Evolutionary conservation across 768 basidiomycete genomes (phyloP).

Genomic region (Calocybe indica): DNA sequence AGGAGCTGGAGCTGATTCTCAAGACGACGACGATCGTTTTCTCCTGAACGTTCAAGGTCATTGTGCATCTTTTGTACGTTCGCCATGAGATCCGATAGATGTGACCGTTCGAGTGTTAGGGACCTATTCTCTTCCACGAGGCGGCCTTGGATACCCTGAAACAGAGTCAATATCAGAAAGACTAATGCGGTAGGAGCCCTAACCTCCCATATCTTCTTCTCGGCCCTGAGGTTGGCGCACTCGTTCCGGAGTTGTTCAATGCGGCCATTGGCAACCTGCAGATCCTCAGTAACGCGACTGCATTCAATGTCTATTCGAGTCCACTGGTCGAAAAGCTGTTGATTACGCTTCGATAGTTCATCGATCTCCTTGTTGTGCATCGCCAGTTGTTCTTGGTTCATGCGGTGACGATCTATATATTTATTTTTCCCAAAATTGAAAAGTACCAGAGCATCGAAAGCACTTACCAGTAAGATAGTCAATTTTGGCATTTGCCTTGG

Average conservation of each 20-base stretch:
- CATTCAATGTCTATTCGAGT: slow-evolving; percentile 73
- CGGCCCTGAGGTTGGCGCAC: slow-evolving; percentile 80
- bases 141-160: slow-evolving; percentile 70
- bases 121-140: slow-evolving; percentile 82
- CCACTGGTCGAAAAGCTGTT: slow-evolving; percentile 68
- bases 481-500: slow-evolving; percentile 79
- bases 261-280: slow-evolving; percentile 49
- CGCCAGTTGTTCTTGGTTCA: slow-evolving; percentile 62
- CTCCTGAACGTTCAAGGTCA: slow-evolving; percentile 77
- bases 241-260: slow-evolving; percentile 82
- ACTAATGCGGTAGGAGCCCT: slow-evolving; percentile 10
- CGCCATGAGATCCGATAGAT: slow-evolving; percentile 80
- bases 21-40: slow-evolving; percentile 76
- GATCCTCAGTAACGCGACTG: slow-evolving; percentile 61
- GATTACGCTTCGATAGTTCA: slow-evolving; percentile 60
- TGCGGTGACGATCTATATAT: slow-evolving; percentile 56
- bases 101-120: slow-evolving; percentile 74
- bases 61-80: slow-evolving; percentile 90
- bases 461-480: slow-evolving; percentile 70
- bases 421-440: slow-evolving; percentile 4
- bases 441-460: slow-evolving; percentile 1
- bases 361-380: slow-evolving; percentile 63
- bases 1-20: slow-evolving; percentile 77
- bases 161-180: slow-evolving; percentile 4
- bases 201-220: slow-evolving; percentile 93